Conservation (phyloP, 352 stramenopile genomes). For the Globisporangium uncinulatum region DNA sequence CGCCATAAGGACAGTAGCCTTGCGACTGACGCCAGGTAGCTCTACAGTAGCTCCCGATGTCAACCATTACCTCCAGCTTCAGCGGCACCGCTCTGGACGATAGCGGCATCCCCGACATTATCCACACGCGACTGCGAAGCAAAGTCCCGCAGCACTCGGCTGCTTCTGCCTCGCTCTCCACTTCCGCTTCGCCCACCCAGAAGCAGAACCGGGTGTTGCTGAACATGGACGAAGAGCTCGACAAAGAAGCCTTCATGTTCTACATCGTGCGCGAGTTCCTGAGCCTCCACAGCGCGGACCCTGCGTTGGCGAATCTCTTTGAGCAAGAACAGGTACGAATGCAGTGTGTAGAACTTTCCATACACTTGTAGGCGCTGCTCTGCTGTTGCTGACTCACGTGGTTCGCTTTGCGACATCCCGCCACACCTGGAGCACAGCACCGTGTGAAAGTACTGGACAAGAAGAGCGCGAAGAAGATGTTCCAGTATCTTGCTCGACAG, state of each 20-base stretch:
- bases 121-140: conserved; percentile 11
- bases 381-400: neutral
- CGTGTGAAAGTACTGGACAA: conserved; percentile 5
- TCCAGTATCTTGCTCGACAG: conserved; percentile 7
- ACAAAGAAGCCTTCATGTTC: conserved; percentile 29
- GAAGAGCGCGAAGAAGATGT: conserved; percentile 11
- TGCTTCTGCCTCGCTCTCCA: neutral
- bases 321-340: conserved; percentile 28
- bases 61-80: neutral
- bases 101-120: conserved; percentile 4
- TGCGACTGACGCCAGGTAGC: neutral
- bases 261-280: conserved; percentile 66
- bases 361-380: neutral
- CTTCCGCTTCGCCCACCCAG: conserved; percentile 1
- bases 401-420: too few species aligned
- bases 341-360: too few species aligned
- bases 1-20: too few species aligned
- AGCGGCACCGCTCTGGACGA: neutral
- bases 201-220: conserved; percentile 12
- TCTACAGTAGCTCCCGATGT: neutral
- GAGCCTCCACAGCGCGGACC: conserved; percentile 27
- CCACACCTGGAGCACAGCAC: neutral
- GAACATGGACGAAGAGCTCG: neutral
- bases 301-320: conserved; percentile 30
- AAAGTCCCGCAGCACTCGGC: conserved; percentile 3